These are phyloP conservation scores for Trichocladium antarcticum DNA, from an alignment of 495 filamentous ascomycete genomes.

Conservation along the genomic window DNA sequence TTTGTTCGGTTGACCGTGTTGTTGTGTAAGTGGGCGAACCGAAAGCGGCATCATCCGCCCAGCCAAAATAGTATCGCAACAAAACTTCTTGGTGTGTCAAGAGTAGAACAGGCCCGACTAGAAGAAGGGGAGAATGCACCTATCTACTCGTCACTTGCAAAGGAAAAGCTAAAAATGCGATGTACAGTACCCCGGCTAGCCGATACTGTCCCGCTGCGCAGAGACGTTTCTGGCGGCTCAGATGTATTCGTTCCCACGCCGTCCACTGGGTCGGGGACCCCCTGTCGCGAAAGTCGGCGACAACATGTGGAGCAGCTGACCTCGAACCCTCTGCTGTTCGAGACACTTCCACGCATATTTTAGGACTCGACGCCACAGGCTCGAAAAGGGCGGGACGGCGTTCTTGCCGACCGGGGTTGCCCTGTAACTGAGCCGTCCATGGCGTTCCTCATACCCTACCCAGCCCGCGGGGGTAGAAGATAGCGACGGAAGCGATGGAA, in stretches of 20 bases:
- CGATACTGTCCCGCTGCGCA: background rate
- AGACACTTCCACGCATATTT: background rate
- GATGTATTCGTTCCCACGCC: constrained; percentile 1
- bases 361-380: constrained; percentile 1
- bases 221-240: background rate
- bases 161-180: background rate
- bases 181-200: constrained; percentile 11
- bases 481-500: constrained; percentile 5
- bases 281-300: background rate
- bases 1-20: too few relatives aligned
- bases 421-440: constrained; percentile 18
- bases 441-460: constrained; percentile 20
- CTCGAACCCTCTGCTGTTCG: background rate
- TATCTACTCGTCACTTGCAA: too few relatives aligned
- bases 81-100: too few relatives aligned
- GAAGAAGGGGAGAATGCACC: background rate
- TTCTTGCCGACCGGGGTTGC: constrained; percentile 13
- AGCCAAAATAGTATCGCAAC: too few relatives aligned
- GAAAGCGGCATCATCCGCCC: too few relatives aligned
- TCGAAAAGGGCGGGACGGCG: constrained; percentile 9
- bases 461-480: constrained; percentile 20
- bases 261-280: background rate
- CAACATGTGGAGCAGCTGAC: background rate
- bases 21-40: too few relatives aligned
- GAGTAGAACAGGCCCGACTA: background rate